Conservation (phyloP, 2,329 filamentous ascomycete genomes). For the Verticillium isaacii region DNA sequence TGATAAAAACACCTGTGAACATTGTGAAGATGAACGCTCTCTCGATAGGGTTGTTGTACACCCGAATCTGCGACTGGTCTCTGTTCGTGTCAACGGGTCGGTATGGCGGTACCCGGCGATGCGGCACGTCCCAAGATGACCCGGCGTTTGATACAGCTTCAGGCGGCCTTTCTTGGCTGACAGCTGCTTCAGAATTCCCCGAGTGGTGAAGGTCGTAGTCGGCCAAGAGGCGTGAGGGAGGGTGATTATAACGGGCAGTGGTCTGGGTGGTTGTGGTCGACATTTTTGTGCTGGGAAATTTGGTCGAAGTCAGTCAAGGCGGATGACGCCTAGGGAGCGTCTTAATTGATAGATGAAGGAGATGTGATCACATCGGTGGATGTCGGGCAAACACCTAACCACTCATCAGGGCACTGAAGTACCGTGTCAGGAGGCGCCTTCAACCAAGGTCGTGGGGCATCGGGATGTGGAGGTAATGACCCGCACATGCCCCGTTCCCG, state of each 20-base stretch:
- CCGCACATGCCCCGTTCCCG: background rate
- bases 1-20: constrained; percentile 16
- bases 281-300: constrained; percentile 1
- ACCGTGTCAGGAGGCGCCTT: background rate
- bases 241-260: constrained; percentile 27
- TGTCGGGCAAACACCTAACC: too few relatives aligned
- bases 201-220: constrained; percentile 43
- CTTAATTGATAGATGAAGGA: too few relatives aligned
- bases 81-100: constrained; percentile 14
- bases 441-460: background rate
- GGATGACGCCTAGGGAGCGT: too few relatives aligned
- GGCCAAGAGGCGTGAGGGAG: constrained; percentile 28
- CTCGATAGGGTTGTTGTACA: constrained; percentile 13
- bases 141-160: background rate
- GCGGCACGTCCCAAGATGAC: constrained; percentile 11
- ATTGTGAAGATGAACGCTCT: constrained; percentile 16
- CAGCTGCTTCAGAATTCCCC: background rate
- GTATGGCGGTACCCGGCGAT: constrained; percentile 17
- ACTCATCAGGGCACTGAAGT: background rate
- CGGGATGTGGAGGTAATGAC: constrained; percentile 7
- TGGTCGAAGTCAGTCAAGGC: too few relatives aligned
- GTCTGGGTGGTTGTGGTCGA: constrained; percentile 28
- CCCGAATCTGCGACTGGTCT: constrained; percentile 13
- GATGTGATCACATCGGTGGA: too few relatives aligned
- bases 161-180: background rate